phyloP scores from a whole-genome alignment of 495 filamentous ascomycete genomes.

The Symbiotaphrina buchneri region DNA sequence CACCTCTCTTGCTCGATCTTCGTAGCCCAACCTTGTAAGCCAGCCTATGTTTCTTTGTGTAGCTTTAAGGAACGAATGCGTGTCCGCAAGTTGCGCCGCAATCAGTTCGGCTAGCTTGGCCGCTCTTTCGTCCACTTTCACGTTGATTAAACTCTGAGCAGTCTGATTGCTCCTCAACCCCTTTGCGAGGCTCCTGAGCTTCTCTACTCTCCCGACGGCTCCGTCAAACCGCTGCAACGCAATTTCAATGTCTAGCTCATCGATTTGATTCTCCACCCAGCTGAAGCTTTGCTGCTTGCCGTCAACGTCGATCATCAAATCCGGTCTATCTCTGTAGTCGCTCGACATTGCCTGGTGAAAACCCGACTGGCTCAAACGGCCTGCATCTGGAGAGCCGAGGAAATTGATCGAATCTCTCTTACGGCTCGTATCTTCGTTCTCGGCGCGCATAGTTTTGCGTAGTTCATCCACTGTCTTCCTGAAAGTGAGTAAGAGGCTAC shows the following conservation, averaged over 20 bases:
- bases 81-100: conserved; percentile 48
- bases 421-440: conserved; percentile 60
- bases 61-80: conserved; percentile 43
- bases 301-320: conserved; percentile 81
- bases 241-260: conserved; percentile 89
- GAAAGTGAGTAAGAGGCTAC: conserved; percentile 60
- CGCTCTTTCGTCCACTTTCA: conserved; percentile 76
- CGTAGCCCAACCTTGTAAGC: conserved; percentile 69
- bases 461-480: conserved; percentile 82
- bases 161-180: conserved; percentile 63
- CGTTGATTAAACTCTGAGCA: conserved; percentile 70
- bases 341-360: conserved; percentile 43
- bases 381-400: conserved; percentile 46
- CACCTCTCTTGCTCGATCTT: conserved; percentile 68
- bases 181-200: conserved; percentile 52
- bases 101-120: conserved; percentile 52
- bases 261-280: conserved; percentile 86
- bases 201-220: conserved; percentile 62
- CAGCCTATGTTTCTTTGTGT: conserved; percentile 57
- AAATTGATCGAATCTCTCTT: conserved; percentile 64
- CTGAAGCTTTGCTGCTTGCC: conserved; percentile 89
- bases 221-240: conserved; percentile 78
- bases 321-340: conserved; percentile 31
- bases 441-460: conserved; percentile 55
- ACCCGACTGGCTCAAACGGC: conserved; percentile 48